phyloP scores from a whole-genome alignment of 192 early-diverging fungal genomes.

The Cetraspora pellucida region DNA sequence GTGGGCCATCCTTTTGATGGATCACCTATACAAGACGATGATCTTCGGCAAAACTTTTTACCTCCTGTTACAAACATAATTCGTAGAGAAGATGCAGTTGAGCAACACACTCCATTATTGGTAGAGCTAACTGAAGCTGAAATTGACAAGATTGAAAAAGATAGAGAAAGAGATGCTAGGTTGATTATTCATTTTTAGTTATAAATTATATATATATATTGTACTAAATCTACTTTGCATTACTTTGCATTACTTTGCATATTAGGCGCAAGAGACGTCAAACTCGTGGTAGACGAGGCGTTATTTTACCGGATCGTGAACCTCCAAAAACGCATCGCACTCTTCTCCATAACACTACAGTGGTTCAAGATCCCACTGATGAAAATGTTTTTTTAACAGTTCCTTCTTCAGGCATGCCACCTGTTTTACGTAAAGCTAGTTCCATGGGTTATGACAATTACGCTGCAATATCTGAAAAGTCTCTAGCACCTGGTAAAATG shows the following conservation, averaged over 20 bases:
- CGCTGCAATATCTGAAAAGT: slow-evolving; percentile 29
- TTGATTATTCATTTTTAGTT: not conserved
- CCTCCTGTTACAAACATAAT: slow-evolving; percentile 59
- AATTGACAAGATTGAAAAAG: slow-evolving; percentile 82
- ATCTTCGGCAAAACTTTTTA: slow-evolving; percentile 69
- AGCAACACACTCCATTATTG: slow-evolving; percentile 66
- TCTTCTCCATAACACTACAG: slow-evolving; percentile 43
- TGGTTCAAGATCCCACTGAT: slow-evolving; percentile 18
- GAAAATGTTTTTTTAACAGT: slow-evolving; percentile 23
- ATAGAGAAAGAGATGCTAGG: slow-evolving; percentile 77
- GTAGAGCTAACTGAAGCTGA: slow-evolving; percentile 68
- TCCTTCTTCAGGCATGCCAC: slow-evolving; percentile 22
- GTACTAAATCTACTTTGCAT: not conserved
- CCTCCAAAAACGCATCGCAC: slow-evolving; percentile 66
- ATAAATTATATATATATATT: not conserved
- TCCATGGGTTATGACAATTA: slow-evolving; percentile 41
- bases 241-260: not conserved
- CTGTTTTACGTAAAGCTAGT: slow-evolving; percentile 24
- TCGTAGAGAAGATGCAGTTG: slow-evolving; percentile 51
- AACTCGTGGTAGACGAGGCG: slow-evolving; percentile 68
- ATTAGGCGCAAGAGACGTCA: slow-evolving; percentile 82
- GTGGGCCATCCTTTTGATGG: slow-evolving; percentile 82
- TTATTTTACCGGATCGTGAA: slow-evolving; percentile 71
- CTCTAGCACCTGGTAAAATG: slow-evolving; percentile 32
- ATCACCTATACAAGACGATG: slow-evolving; percentile 74